Percentiles rank a stretch among this genome's conserved stretches.
Conservation (phyloP, 2,329 filamentous ascomycete species). For the Aspergillus sp. region DNA sequence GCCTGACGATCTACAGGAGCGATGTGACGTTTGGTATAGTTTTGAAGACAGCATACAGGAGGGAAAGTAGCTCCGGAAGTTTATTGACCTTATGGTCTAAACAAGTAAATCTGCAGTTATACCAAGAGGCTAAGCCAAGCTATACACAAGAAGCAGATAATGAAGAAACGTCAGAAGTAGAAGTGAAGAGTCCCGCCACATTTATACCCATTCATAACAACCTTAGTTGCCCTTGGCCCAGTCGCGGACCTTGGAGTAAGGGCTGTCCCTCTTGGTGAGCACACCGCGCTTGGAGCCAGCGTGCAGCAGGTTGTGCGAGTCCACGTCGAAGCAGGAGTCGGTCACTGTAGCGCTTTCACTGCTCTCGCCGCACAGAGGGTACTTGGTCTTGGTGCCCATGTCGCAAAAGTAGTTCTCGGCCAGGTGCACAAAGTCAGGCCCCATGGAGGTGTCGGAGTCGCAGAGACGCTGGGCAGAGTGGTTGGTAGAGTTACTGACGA, state of each 20-base stretch:
- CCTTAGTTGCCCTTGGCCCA: not conserved
- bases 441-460: constrained; percentile 10
- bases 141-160: not conserved
- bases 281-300: not conserved
- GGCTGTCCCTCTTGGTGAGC: not conserved
- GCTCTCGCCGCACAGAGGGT: constrained; percentile 3
- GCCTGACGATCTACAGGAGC: not conserved
- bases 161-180: no score
- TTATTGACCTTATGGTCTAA: no score
- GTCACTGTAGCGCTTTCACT: not conserved
- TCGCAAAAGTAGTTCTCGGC: constrained; percentile 9
- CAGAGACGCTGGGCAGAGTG: constrained; percentile 7
- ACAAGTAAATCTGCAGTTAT: not conserved
- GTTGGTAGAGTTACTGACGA: not conserved
- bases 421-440: constrained; percentile 11
- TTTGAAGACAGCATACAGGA: no score
- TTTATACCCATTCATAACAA: no score
- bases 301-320: not conserved
- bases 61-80: no score
- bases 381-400: constrained; percentile 3
- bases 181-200: no score
- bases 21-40: not conserved
- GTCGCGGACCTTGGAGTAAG: not conserved
- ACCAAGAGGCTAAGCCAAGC: not conserved
- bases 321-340: constrained; percentile 9